Conservation (phyloP, 2,329 filamentous ascomycete species). For the Botrytis tulipae region DNA sequence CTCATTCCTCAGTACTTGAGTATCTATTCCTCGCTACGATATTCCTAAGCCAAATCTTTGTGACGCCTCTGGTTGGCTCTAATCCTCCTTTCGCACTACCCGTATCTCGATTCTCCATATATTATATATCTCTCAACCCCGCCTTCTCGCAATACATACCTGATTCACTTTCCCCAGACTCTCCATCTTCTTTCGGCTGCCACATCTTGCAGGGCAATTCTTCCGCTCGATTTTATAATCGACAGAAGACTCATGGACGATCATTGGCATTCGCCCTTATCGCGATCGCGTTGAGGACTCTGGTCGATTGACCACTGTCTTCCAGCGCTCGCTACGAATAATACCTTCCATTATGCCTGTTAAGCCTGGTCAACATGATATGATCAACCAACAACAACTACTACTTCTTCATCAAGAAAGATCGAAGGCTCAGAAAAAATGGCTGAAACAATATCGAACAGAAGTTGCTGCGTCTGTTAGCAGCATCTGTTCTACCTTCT, state of each 20-base stretch:
- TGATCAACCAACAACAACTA: conserved; percentile 25
- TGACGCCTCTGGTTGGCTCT: conserved; percentile 14
- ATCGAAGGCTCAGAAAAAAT: conserved; percentile 44
- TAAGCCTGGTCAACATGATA: conserved; percentile 33
- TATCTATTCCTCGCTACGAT: neutral
- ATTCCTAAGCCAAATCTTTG: neutral
- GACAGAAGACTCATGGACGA: conserved; percentile 50
- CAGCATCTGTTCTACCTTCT: conserved; percentile 74
- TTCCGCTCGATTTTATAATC: conserved; percentile 29
- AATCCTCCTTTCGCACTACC: conserved; percentile 6
- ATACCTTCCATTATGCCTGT: conserved; percentile 45
- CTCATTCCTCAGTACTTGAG: too few species aligned
- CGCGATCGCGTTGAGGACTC: conserved; percentile 61
- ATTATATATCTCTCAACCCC: conserved; percentile 27
- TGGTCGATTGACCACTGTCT: conserved; percentile 52
- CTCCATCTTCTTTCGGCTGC: conserved; percentile 35
- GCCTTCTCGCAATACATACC: conserved; percentile 18
- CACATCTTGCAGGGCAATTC: conserved; percentile 26
- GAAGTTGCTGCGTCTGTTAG: conserved; percentile 76
- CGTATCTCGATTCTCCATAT: conserved; percentile 13
- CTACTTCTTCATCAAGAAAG: conserved; percentile 22
- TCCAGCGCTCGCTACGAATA: conserved; percentile 39
- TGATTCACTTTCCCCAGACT: conserved; percentile 15
- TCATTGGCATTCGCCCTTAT: conserved; percentile 51
- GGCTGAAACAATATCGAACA: conserved; percentile 75